phyloP scores from a whole-genome alignment of 140 eudicot species.

The Stevia rebaudiana region DNA sequence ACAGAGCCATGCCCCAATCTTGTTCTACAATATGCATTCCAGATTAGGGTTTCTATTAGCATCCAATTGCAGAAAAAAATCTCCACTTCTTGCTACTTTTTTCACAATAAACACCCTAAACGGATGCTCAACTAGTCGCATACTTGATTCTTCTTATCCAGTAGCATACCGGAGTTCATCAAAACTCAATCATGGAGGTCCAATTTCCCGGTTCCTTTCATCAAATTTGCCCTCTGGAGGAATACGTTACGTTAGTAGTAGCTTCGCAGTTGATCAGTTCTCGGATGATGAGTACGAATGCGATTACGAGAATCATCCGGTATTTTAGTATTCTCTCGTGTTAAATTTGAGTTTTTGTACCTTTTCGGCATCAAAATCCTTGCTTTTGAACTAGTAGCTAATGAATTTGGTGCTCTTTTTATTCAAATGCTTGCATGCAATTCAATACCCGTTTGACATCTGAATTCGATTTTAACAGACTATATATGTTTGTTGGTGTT shows the following conservation, averaged over 20 bases:
- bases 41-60: conserved; percentile 43
- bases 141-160: conserved; percentile 4
- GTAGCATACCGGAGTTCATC: not conserved
- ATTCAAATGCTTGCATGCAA: not conserved
- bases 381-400: not conserved
- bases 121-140: not conserved
- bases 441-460: not conserved
- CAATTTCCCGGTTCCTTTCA: conserved; percentile 17
- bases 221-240: conserved; percentile 7
- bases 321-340: conserved; percentile 18
- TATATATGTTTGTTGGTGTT: no score
- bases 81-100: conserved; percentile 17
- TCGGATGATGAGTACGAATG: conserved; percentile 97
- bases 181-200: conserved; percentile 13
- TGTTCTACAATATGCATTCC: conserved; percentile 45
- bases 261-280: conserved; percentile 78
- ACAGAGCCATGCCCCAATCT: conserved; percentile 43
- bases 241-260: conserved; percentile 29
- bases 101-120: conserved; percentile 2
- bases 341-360: not conserved
- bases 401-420: not conserved
- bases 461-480: not conserved
- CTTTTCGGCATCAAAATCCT: not conserved
- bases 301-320: conserved; percentile 85
- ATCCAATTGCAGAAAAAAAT: conserved; percentile 33